Percentiles rank a stretch among this genome's conserved stretches.
These are phyloP conservation scores for Desmodesmus armatus DNA, from an alignment of 139 green algal genomes.

Conservation along the genomic window DNA sequence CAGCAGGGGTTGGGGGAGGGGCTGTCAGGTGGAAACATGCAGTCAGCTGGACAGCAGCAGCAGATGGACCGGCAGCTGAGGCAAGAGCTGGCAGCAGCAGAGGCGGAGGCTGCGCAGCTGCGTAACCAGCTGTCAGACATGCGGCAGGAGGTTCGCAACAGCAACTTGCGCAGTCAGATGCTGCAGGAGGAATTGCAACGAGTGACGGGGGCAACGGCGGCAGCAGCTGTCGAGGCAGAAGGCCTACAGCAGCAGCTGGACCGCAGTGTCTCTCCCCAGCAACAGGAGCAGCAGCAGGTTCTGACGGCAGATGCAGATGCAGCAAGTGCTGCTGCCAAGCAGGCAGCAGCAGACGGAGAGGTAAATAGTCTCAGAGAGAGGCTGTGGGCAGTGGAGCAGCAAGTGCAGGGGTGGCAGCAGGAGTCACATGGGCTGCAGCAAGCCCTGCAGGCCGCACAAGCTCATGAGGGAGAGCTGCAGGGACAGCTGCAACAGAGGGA, in stretches of 20 bases:
- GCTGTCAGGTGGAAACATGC: background rate
- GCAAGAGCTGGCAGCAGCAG: background rate
- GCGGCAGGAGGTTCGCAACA: background rate
- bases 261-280: too few relatives aligned
- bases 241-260: too few relatives aligned
- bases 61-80: background rate
- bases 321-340: background rate
- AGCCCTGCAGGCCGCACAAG: background rate
- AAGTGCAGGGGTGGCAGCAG: slow-evolving; percentile 13
- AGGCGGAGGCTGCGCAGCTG: slow-evolving; percentile 1
- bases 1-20: background rate
- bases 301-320: too few relatives aligned
- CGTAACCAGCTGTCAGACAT: slow-evolving; percentile 11
- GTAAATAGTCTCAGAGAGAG: background rate
- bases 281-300: too few relatives aligned
- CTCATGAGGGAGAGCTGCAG: background rate
- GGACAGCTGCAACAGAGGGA: background rate
- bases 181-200: slow-evolving; percentile 14
- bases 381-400: slow-evolving; percentile 15
- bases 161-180: slow-evolving; percentile 36
- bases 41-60: background rate
- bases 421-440: slow-evolving; percentile 4
- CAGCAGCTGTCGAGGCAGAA: background rate
- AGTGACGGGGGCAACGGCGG: background rate
- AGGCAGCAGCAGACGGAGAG: background rate